Evolutionary conservation across 2,329 filamentous ascomycete species (phyloP).

Genomic region (Fusarium heterosporum): DNA sequence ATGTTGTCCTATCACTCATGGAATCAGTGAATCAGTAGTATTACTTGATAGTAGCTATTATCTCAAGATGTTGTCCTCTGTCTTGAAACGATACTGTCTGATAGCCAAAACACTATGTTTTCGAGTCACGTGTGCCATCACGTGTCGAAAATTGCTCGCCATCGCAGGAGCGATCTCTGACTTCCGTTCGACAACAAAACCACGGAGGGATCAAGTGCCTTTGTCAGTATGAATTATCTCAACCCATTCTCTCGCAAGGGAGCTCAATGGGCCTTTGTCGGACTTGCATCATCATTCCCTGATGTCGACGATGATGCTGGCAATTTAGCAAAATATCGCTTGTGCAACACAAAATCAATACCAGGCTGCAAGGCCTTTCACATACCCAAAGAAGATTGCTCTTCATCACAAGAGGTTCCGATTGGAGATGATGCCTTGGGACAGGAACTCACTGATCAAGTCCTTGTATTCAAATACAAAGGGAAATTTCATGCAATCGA

Average conservation of each 20-base stretch:
- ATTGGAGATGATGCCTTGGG: constrained; percentile 51
- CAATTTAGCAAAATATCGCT: constrained; percentile 52
- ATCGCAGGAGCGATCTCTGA: constrained; percentile 11
- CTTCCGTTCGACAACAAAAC: neutral
- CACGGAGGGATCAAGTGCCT: neutral
- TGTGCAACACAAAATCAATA: constrained; percentile 55
- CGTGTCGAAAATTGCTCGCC: neutral
- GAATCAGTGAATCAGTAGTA: too few species aligned
- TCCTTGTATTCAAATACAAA: constrained; percentile 73
- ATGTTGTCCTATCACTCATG: too few species aligned
- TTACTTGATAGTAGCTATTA: too few species aligned
- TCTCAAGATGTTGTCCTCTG: too few species aligned
- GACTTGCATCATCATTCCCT: constrained; percentile 66
- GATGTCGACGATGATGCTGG: constrained; percentile 59
- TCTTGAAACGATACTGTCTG: too few species aligned
- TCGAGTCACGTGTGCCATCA: neutral
- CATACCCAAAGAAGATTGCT: constrained; percentile 56
- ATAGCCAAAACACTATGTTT: too few species aligned
- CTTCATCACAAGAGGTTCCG: constrained; percentile 53
- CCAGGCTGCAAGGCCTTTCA: constrained; percentile 71
- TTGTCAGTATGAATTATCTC: constrained; percentile 43
- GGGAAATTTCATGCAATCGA: constrained; percentile 75
- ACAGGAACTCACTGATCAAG: constrained; percentile 65
- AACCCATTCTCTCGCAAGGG: constrained; percentile 19
- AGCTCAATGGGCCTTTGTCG: constrained; percentile 64